Percentiles rank a stretch among this genome's conserved stretches.
phyloP scores from a whole-genome alignment of 176 grass and related monocot genomes.

The Oryza brachyantha region DNA sequence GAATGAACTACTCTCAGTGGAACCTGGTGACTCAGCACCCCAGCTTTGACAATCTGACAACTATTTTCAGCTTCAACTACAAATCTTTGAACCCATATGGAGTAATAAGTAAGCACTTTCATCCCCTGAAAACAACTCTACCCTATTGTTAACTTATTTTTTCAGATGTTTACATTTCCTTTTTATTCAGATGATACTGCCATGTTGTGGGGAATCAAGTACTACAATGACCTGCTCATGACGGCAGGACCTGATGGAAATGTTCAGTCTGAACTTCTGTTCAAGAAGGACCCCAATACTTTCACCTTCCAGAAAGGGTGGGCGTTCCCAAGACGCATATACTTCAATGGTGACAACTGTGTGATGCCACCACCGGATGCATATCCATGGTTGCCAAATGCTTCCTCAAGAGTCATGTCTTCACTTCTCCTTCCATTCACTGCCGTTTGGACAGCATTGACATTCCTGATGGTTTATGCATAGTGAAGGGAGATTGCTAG shows the following conservation, averaged over 20 bases:
- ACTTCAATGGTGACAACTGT: constrained; percentile 89
- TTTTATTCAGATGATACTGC: constrained; percentile 59
- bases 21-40: constrained; percentile 81
- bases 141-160: background rate
- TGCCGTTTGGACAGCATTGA: constrained; percentile 13
- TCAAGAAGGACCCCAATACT: constrained; percentile 49
- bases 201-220: constrained; percentile 86
- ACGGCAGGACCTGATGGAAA: constrained; percentile 57
- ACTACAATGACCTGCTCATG: constrained; percentile 86
- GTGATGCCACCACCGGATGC: constrained; percentile 85
- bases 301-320: constrained; percentile 92
- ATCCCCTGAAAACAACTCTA: background rate
- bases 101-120: constrained; percentile 53
- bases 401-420: constrained; percentile 25
- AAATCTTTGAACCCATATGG: constrained; percentile 62
- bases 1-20: constrained; percentile 84
- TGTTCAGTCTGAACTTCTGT: constrained; percentile 83
- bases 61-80: constrained; percentile 74
- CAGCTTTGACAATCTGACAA: constrained; percentile 78
- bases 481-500: background rate
- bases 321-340: constrained; percentile 73
- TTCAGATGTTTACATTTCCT: background rate
- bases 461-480: constrained; percentile 23
- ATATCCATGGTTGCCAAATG: constrained; percentile 77
- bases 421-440: constrained; percentile 21